These are phyloP conservation scores for Blastobotrys indianensis DNA, from an alignment of 1,139 yeast genomes.

Conservation along the genomic window DNA sequence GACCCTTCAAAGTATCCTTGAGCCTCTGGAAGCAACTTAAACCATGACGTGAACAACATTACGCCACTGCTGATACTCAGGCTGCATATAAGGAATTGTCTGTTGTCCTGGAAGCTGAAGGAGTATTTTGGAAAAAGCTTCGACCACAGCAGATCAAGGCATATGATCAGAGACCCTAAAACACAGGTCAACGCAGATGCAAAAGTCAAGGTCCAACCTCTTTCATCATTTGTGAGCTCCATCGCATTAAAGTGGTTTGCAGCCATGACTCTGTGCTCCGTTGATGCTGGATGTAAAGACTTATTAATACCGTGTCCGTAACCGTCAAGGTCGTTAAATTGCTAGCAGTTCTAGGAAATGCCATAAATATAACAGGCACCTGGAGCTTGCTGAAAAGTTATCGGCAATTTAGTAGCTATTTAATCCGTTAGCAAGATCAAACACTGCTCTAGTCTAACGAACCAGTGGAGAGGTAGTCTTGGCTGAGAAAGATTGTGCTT, in stretches of 20 bases:
- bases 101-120: slow-evolving; percentile 55
- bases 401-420: no score
- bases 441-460: no score
- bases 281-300: no score
- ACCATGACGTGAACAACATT: slow-evolving; percentile 63
- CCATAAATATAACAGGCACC: no score
- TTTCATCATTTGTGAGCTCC: slow-evolving; percentile 24
- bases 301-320: no score
- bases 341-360: no score
- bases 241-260: background rate
- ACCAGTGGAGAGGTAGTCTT: no score
- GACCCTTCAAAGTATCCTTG: slow-evolving; percentile 30
- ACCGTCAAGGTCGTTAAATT: no score
- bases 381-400: no score
- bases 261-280: no score
- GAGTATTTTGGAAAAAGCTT: slow-evolving; percentile 31
- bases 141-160: slow-evolving; percentile 37
- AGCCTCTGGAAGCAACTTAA: slow-evolving; percentile 66
- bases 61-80: slow-evolving; percentile 69
- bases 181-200: slow-evolving; percentile 55
- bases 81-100: slow-evolving; percentile 56
- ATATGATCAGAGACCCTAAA: slow-evolving; percentile 54
- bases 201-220: slow-evolving; percentile 54
- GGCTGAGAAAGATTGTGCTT: no score
- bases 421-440: no score